Evolutionary conservation across 129 eudicot genomes (phyloP).

Genomic region (Scalesia atractyloides): DNA sequence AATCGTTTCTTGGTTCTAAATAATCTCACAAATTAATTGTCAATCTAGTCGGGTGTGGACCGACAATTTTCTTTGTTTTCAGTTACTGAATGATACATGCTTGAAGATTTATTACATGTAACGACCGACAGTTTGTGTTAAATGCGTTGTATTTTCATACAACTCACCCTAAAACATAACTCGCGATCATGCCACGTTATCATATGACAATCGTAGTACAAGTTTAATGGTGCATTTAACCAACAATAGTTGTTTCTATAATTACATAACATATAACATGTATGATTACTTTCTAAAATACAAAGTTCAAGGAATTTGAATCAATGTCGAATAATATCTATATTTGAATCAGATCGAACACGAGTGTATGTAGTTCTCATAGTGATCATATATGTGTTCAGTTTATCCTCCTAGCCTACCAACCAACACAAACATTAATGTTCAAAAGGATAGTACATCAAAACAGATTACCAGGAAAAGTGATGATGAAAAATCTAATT

Average conservation of each 20-base stretch:
- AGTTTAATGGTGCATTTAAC: neutral
- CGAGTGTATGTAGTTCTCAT: neutral
- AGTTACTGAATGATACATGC: too few relatives aligned
- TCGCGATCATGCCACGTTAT: too few relatives aligned
- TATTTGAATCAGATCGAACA: neutral
- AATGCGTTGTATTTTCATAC: too few relatives aligned
- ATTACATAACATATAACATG: neutral
- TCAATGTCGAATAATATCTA: neutral
- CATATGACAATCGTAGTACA: neutral
- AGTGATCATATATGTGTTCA: conserved; percentile 2
- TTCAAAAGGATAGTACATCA: conserved; percentile 4
- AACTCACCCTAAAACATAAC: too few relatives aligned
- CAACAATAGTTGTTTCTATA: neutral
- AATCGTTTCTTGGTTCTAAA: too few relatives aligned
- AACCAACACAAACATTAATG: conserved; percentile 22
- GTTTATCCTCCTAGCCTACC: conserved; percentile 7
- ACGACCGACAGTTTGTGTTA: too few relatives aligned
- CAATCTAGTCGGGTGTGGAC: too few relatives aligned
- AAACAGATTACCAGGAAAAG: neutral
- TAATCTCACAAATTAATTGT: too few relatives aligned
- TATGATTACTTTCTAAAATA: neutral
- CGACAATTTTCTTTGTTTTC: too few relatives aligned
- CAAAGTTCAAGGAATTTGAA: neutral
- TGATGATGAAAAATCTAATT: neutral
- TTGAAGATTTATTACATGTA: too few relatives aligned